Evolutionary conservation across 768 basidiomycete genomes (phyloP).

Genomic region (Cantharellus anzutake): DNA sequence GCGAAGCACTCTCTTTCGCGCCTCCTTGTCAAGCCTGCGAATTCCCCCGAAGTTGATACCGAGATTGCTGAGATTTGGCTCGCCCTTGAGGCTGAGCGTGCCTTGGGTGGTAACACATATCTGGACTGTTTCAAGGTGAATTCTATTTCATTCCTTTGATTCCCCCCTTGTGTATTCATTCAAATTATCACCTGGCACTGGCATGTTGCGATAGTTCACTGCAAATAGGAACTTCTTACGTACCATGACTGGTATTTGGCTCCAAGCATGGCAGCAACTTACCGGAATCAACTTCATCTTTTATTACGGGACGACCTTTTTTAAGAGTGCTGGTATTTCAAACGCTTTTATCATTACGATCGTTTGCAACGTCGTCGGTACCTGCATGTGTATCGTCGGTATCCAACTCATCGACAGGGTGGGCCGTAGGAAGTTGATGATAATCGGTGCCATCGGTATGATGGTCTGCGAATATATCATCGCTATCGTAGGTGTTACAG

Average conservation of each 20-base stretch:
- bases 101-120: slow-evolving; percentile 30
- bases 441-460: slow-evolving; percentile 70
- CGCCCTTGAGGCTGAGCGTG: background rate
- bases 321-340: slow-evolving; percentile 35
- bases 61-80: slow-evolving; percentile 34
- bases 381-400: slow-evolving; percentile 41
- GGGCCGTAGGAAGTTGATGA: slow-evolving; percentile 28
- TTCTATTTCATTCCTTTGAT: slow-evolving; percentile 10
- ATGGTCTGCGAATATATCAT: slow-evolving; percentile 69
- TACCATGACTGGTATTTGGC: slow-evolving; percentile 63
- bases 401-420: background rate
- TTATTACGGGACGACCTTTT: slow-evolving; percentile 54
- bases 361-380: slow-evolving; percentile 58
- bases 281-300: slow-evolving; percentile 46
- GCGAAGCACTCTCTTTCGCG: slow-evolving; percentile 44
- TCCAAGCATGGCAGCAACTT: slow-evolving; percentile 65
- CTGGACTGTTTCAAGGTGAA: slow-evolving; percentile 37
- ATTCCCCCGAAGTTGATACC: slow-evolving; percentile 33
- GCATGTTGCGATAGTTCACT: background rate
- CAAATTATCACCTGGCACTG: too few species aligned
- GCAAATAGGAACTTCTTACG: slow-evolving; percentile 33
- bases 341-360: slow-evolving; percentile 45
- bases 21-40: slow-evolving; percentile 35
- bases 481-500: slow-evolving; percentile 38
- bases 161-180: too few species aligned